Percentiles rank a stretch among this genome's conserved stretches.
phyloP scores from a whole-genome alignment of 306 rosid species.

The Datisca glomerata region DNA sequence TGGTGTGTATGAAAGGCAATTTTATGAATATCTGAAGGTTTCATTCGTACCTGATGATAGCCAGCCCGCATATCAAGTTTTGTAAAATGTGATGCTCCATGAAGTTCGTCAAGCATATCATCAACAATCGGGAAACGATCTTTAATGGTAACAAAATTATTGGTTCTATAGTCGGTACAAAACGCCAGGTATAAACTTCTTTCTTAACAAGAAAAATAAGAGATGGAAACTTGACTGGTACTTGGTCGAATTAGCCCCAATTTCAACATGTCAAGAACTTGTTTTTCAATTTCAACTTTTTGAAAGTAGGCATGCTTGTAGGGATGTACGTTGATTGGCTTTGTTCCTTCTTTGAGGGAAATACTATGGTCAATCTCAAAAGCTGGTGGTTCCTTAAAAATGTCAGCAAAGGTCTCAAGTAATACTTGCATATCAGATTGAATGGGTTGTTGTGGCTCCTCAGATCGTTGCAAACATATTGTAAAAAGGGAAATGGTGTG shows the following conservation, averaged over 20 bases:
- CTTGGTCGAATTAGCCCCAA: not conserved
- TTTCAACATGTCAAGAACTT: conserved; percentile 1
- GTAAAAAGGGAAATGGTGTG: not conserved
- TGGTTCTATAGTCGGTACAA: not conserved
- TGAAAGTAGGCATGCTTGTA: too few species aligned
- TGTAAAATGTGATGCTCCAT: not conserved
- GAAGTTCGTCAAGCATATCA: not conserved
- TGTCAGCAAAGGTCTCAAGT: not conserved
- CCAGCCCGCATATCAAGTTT: not conserved
- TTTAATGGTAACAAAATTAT: not conserved
- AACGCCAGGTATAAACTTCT: not conserved
- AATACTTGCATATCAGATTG: not conserved
- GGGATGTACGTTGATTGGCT: not conserved
- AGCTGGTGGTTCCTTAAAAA: not conserved
- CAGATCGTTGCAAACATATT: not conserved
- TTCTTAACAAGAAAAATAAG: not conserved
- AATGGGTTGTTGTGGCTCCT: too few species aligned
- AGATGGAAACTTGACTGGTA: not conserved
- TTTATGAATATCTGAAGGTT: not conserved
- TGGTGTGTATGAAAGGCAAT: not conserved
- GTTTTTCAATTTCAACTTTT: conserved; percentile 4
- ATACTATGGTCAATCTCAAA: not conserved
- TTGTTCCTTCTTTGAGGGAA: not conserved
- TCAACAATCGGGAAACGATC: not conserved
- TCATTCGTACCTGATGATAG: not conserved